phyloP scores from a whole-genome alignment of 768 basidiomycete genomes.

The Tephrocybe rancida region DNA sequence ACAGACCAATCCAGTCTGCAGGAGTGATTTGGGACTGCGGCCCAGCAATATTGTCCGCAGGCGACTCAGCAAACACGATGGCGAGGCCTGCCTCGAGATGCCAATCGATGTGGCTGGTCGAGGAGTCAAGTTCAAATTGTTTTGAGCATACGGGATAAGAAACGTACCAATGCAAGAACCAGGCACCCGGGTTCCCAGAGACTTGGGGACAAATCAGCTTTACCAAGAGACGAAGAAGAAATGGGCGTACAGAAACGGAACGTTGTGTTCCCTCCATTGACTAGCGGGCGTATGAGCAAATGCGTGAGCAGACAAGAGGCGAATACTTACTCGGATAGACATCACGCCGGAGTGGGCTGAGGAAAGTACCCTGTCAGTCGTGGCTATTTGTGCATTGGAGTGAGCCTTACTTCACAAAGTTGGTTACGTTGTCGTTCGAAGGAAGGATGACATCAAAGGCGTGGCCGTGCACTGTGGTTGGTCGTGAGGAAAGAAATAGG shows the following conservation, averaged over 20 bases:
- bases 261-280: conserved; percentile 36
- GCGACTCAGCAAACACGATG: conserved; percentile 33
- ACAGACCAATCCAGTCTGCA: conserved; percentile 31
- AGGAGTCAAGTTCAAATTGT: background rate
- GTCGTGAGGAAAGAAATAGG: background rate
- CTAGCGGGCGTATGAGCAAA: conserved; percentile 10
- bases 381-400: conserved; percentile 17
- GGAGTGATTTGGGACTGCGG: conserved; percentile 31
- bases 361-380: no score
- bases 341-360: conserved; percentile 28
- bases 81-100: conserved; percentile 38
- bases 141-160: background rate
- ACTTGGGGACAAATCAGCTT: conserved; percentile 4
- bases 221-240: background rate
- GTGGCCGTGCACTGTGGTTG: conserved; percentile 30
- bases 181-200: conserved; percentile 62
- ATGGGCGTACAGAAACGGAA: conserved; percentile 34
- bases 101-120: conserved; percentile 36
- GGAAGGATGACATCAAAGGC: conserved; percentile 30
- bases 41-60: conserved; percentile 26
- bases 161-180: conserved; percentile 48
- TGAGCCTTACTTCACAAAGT: conserved; percentile 27
- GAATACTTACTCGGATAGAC: conserved; percentile 24
- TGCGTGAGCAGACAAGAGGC: no score
- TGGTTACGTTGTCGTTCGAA: conserved; percentile 22